Conservation (phyloP, 345 rosid species). For the Aurinia saxatilis region DNA sequence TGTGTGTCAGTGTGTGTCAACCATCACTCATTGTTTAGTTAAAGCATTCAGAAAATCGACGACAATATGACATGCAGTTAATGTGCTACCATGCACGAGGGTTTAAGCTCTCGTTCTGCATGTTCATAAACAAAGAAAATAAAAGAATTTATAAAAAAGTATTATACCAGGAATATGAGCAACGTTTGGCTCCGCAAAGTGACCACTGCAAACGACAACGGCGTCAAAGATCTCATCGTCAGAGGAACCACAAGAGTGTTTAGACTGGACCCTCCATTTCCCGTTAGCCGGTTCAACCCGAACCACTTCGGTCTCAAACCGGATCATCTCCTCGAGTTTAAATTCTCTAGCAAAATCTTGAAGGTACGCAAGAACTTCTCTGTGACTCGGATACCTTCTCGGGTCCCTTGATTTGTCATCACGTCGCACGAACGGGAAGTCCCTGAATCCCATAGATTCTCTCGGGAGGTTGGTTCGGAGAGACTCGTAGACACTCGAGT, state of each 20-base stretch:
- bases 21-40: too few species aligned
- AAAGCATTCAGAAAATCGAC: too few species aligned
- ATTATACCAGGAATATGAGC: conserved; percentile 42
- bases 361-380: conserved; percentile 60
- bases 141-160: background rate
- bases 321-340: conserved; percentile 49
- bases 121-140: too few species aligned
- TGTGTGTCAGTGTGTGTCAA: too few species aligned
- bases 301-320: conserved; percentile 57
- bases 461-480: conserved; percentile 82
- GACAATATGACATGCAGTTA: too few species aligned
- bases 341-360: conserved; percentile 57
- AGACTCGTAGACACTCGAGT: conserved; percentile 64
- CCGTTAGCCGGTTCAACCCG: conserved; percentile 19
- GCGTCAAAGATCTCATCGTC: conserved; percentile 57
- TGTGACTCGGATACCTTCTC: conserved; percentile 66
- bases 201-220: conserved; percentile 62
- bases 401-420: conserved; percentile 35
- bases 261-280: conserved; percentile 54
- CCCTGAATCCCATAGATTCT: conserved; percentile 70
- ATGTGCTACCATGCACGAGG: too few species aligned
- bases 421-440: conserved; percentile 50
- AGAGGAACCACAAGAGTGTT: background rate
- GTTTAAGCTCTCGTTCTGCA: too few species aligned
- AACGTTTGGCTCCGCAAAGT: conserved; percentile 51